A percentile compares a stretch with the other conserved stretches of the same genome.
These are phyloP conservation scores for Metroxylon sagu DNA, from an alignment of 176 grass and related monocot species.

Conservation along the genomic window DNA sequence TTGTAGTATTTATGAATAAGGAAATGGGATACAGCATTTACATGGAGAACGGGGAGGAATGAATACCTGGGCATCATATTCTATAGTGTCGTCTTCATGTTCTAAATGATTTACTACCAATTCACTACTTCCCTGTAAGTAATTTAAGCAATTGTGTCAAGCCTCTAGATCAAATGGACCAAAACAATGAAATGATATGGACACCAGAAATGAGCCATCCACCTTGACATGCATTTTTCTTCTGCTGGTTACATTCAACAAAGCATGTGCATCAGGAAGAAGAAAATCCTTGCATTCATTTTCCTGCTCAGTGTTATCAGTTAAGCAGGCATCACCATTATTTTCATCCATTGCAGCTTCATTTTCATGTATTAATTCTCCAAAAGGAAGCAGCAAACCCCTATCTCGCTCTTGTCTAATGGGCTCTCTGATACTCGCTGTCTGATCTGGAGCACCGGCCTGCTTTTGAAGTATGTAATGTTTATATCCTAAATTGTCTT, in stretches of 20 bases:
- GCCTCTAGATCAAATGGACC: neutral
- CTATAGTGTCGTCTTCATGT: neutral
- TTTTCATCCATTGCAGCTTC: conserved; percentile 11
- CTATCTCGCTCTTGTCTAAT: conserved; percentile 17
- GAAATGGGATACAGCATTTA: conserved; percentile 1
- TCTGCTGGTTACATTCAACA: conserved; percentile 71
- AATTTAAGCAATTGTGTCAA: neutral
- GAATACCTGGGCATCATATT: conserved; percentile 5
- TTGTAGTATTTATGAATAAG: conserved; percentile 8
- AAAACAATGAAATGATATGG: neutral
- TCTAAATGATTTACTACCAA: neutral
- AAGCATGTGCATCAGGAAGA: conserved; percentile 65
- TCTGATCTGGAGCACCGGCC: conserved; percentile 24
- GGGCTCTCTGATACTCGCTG: conserved; percentile 16
- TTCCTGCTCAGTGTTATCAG: conserved; percentile 25
- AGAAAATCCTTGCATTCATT: conserved; percentile 26
- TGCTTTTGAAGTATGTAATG: conserved; percentile 13
- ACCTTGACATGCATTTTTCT: conserved; percentile 51
- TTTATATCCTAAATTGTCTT: neutral
- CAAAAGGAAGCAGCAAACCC: conserved; percentile 39
- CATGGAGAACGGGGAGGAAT: conserved; percentile 5
- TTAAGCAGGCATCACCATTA: conserved; percentile 22
- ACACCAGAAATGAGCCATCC: conserved; percentile 6
- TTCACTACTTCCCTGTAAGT: conserved; percentile 4
- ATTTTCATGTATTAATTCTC: conserved; percentile 51